phyloP scores from a whole-genome alignment of 306 rosid genomes.

The Sesbania bispinosa region DNA sequence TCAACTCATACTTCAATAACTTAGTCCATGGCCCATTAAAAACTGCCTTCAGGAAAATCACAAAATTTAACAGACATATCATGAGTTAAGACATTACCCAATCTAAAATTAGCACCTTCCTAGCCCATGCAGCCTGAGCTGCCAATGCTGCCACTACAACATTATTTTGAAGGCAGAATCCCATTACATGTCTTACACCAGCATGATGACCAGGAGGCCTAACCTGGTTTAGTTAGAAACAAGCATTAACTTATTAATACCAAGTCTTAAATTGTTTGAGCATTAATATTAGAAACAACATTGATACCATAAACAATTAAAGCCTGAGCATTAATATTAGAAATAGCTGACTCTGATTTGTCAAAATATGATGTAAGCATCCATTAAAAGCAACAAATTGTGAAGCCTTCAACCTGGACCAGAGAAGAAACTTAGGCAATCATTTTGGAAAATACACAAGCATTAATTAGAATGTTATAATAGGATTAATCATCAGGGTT shows the following conservation, averaged over 20 bases:
- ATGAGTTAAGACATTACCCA: slow-evolving; percentile 66
- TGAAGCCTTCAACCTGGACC: too few relatives aligned
- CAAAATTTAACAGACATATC: not conserved
- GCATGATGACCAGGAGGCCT: slow-evolving; percentile 99
- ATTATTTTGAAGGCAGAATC: slow-evolving; percentile 98
- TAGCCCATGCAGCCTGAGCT: slow-evolving; percentile 91
- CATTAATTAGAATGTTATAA: too few relatives aligned
- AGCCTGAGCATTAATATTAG: too few relatives aligned
- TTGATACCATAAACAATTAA: too few relatives aligned
- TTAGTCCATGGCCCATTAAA: slow-evolving; percentile 5
- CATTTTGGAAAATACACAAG: too few relatives aligned
- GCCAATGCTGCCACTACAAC: slow-evolving; percentile 96
- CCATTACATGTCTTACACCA: slow-evolving; percentile 89
- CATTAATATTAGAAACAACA: too few relatives aligned
- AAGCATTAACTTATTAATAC: not conserved
- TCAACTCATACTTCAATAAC: slow-evolving; percentile 13
- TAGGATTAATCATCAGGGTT: too few relatives aligned
- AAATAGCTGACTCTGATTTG: too few relatives aligned
- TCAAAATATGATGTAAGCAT: too few relatives aligned
- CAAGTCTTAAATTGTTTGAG: not conserved
- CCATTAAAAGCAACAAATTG: too few relatives aligned
- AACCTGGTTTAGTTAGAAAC: slow-evolving; percentile 57
- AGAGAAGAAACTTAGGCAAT: too few relatives aligned
- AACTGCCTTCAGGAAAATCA: not conserved
- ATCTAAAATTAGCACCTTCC: slow-evolving; percentile 88